Percentiles rank a stretch among this genome's conserved stretches.
phyloP scores from a whole-genome alignment of 768 basidiomycete genomes.

The Hygrophorus pudorinus region DNA sequence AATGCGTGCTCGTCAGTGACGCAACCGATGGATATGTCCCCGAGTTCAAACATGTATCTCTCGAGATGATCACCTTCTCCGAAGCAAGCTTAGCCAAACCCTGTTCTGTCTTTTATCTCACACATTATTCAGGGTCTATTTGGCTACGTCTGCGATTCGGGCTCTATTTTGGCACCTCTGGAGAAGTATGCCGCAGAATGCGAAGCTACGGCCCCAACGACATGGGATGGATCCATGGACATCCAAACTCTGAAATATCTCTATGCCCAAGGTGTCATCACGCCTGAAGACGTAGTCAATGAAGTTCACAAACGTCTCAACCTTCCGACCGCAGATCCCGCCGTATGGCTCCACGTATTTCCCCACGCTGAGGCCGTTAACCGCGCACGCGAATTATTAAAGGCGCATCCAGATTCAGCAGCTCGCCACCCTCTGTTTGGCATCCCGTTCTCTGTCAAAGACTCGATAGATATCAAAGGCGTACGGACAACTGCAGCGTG shows the following conservation, averaged over 20 bases:
- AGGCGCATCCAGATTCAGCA: slow-evolving; percentile 3
- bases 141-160: slow-evolving; percentile 3
- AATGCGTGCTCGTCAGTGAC: slow-evolving; percentile 5
- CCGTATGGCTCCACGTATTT: slow-evolving; percentile 4
- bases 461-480: slow-evolving; percentile 8
- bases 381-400: slow-evolving; percentile 4
- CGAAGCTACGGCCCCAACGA: slow-evolving; percentile 1
- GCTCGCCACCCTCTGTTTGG: slow-evolving; percentile 6
- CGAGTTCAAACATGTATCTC: slow-evolving; percentile 3
- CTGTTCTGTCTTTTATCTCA: neutral
- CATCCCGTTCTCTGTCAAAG: slow-evolving; percentile 6
- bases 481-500: slow-evolving; percentile 4
- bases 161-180: slow-evolving; percentile 2
- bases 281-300: slow-evolving; percentile 6
- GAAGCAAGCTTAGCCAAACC: neutral
- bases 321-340: slow-evolving; percentile 4
- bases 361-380: neutral
- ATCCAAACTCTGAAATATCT: slow-evolving; percentile 3
- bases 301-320: slow-evolving; percentile 6
- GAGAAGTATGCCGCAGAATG: slow-evolving; percentile 2
- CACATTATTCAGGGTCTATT: slow-evolving; percentile 3
- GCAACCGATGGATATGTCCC: slow-evolving; percentile 5
- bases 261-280: slow-evolving; percentile 3
- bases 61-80: slow-evolving; percentile 6
- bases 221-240: slow-evolving; percentile 5